phyloP scores from a whole-genome alignment of 1,284 basidiomycete species.

The Pseudozyma tsukubaensis region DNA sequence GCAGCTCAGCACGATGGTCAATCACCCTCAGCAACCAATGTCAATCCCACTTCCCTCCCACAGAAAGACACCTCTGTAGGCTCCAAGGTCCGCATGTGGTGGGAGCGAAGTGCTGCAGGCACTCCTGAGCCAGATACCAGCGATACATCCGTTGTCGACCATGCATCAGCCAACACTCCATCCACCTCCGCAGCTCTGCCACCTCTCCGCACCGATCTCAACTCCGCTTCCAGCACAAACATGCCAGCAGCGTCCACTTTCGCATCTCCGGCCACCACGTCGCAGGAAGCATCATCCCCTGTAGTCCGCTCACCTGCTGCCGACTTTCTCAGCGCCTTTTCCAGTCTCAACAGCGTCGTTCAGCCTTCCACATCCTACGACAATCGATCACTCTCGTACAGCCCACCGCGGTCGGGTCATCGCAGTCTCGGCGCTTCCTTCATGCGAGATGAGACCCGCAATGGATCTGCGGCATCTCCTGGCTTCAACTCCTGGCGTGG shows the following conservation, averaged over 20 bases:
- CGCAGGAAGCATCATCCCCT: slow-evolving; percentile 19
- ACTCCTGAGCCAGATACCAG: slow-evolving; percentile 17
- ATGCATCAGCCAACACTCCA: not conserved
- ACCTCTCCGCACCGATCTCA: slow-evolving; percentile 19
- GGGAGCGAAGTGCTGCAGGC: slow-evolving; percentile 38
- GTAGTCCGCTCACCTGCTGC: slow-evolving; percentile 74
- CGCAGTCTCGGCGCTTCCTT: slow-evolving; percentile 32
- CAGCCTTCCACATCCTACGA: slow-evolving; percentile 30
- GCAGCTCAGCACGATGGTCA: slow-evolving; percentile 13
- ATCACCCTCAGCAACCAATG: not conserved
- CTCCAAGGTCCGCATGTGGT: slow-evolving; percentile 54
- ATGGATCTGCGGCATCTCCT: slow-evolving; percentile 23
- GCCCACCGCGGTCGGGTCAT: slow-evolving; percentile 38
- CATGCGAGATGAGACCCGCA: slow-evolving; percentile 27
- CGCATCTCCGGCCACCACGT: slow-evolving; percentile 16
- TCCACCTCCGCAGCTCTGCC: slow-evolving; percentile 1
- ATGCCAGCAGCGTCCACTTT: slow-evolving; percentile 4
- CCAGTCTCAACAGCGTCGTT: slow-evolving; percentile 49
- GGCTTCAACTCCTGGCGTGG: slow-evolving; percentile 39
- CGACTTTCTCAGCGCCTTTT: slow-evolving; percentile 80
- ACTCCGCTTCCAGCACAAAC: slow-evolving; percentile 1
- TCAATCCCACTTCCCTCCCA: slow-evolving; percentile 12
- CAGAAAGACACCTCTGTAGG: slow-evolving; percentile 43
- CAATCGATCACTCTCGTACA: slow-evolving; percentile 45
- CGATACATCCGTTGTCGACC: slow-evolving; percentile 23